Base-by-base conservation (phyloP, 2,329 filamentous ascomycete species). In the Calonectria pteridis region DNA sequence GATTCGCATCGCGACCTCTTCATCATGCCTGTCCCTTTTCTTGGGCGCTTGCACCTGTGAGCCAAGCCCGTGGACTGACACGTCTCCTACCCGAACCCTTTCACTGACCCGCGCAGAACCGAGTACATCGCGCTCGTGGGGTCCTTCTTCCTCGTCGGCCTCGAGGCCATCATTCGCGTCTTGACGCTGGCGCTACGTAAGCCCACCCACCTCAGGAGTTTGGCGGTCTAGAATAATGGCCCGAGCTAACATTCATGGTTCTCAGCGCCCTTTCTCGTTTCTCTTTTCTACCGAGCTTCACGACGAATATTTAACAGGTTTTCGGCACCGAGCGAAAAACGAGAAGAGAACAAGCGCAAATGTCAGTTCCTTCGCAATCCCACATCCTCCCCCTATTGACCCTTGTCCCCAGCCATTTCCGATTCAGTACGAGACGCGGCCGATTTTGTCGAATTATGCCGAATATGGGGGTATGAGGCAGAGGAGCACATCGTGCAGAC, bases 401-500 rank as follows among this genome's bases (percentile, higher is more conserved):
- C 81, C 92, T 28, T 92, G 91, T 80, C n/a, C 46, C 31, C 76
- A 92, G 91, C 90, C 49, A 89, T 95, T 70, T 95, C 94, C 49
- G 90, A 87, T n/a, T 92, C 93, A 11, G 93, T 99, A 72, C 93
- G 95, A 70, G 93, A 97, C 82, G 95, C 96, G 6, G 91, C 94
- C 74, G 97, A 98, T 82, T 98, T 99, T 83, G 92, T 95, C 58
- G 96, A 98, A 82, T 90, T 99, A n/a, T 98, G 96, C 84, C 93
- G 93, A 49, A 87, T 98, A 16, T 98, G 93, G 84, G 96, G 96
- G 59, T 98, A 98, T 85, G 94, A 95, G 79, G 95, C 96, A 7
- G 97, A 99, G 84, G 97, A 99, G 85, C 97, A 99, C 83, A 93
- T 99, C 64, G 94, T 98, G 14, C 96, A 98, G 84, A 99, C 97